A percentile compares a stretch with the other conserved stretches of the same genome.
Conservation (phyloP, 208 protist genomes). For the Acanthamoeba culbertsoni region DNA sequence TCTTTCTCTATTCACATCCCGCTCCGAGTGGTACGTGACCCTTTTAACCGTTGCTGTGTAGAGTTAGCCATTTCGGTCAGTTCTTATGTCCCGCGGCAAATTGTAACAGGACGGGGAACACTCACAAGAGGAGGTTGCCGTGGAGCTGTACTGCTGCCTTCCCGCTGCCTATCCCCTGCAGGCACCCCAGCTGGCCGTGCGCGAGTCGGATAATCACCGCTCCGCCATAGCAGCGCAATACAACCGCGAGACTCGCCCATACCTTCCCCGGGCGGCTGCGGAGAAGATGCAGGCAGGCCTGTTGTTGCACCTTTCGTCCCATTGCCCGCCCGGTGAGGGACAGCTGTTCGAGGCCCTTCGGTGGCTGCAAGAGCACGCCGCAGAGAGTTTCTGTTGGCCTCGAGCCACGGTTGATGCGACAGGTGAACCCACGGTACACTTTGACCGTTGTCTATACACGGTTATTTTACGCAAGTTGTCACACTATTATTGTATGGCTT, state of each 20-base stretch:
- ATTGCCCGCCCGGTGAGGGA: not conserved
- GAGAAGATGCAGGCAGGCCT: not conserved
- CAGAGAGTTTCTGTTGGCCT: not conserved
- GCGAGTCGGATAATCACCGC: not conserved
- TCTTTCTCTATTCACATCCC: not conserved
- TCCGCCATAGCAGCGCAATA: not conserved
- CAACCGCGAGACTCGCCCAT: not conserved
- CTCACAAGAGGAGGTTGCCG: not conserved
- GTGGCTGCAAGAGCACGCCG: not conserved
- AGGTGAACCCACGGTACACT: not conserved
- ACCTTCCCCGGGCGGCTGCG: not conserved
- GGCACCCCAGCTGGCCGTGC: not conserved
- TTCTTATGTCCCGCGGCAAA: not conserved
- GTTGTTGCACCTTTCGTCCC: not conserved
- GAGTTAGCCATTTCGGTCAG: not conserved
- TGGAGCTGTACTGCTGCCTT: not conserved
- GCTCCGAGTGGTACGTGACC: not conserved
- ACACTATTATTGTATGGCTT: not conserved
- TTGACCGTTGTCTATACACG: not conserved
- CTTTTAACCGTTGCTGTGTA: not conserved
- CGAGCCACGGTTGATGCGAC: too few species aligned
- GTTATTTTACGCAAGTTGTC: not conserved
- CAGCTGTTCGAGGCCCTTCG: not conserved
- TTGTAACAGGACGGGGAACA: not conserved
- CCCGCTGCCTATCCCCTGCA: not conserved